These are phyloP conservation scores for Hygrocybe coccinea DNA, from an alignment of 768 basidiomycete species.

Conservation along the genomic window DNA sequence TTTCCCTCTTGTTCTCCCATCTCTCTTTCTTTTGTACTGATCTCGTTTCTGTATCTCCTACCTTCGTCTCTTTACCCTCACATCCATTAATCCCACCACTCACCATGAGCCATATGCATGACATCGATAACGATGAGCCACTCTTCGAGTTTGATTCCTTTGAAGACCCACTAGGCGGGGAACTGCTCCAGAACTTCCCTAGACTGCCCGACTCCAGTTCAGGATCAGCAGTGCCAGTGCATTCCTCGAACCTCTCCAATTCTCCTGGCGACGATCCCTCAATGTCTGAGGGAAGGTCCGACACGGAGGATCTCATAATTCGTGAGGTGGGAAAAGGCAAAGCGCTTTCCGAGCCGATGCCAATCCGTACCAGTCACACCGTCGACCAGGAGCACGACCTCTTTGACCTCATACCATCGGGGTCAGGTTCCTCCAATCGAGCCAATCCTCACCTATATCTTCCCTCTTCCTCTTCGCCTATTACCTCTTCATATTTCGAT, in stretches of 20 bases:
- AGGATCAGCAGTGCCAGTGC: background rate
- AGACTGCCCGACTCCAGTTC: background rate
- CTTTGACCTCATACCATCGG: constrained; percentile 32
- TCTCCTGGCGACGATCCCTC: background rate
- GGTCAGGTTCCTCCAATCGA: constrained; percentile 20
- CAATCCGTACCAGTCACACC: constrained; percentile 36
- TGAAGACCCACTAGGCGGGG: constrained; percentile 26
- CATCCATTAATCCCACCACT: constrained; percentile 7
- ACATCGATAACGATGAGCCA: constrained; percentile 50
- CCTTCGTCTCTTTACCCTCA: constrained; percentile 8
- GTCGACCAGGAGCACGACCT: constrained; percentile 37
- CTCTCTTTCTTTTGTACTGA: constrained; percentile 10
- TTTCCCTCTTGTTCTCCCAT: background rate
- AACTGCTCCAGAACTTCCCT: background rate
- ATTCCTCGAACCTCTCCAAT: background rate
- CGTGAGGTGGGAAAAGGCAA: constrained; percentile 47
- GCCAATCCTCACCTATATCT: constrained; percentile 11
- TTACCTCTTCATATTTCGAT: constrained; percentile 20
- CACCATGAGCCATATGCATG: constrained; percentile 35
- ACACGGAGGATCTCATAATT: background rate
- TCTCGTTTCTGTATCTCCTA: constrained; percentile 10
- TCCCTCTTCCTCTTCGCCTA: constrained; percentile 23
- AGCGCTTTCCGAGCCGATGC: constrained; percentile 47
- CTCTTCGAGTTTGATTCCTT: constrained; percentile 50
- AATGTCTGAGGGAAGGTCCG: background rate